Percentiles rank a stretch among this genome's conserved stretches.
Conservation (phyloP, 345 rosid species). For the Lepidium didymum region DNA sequence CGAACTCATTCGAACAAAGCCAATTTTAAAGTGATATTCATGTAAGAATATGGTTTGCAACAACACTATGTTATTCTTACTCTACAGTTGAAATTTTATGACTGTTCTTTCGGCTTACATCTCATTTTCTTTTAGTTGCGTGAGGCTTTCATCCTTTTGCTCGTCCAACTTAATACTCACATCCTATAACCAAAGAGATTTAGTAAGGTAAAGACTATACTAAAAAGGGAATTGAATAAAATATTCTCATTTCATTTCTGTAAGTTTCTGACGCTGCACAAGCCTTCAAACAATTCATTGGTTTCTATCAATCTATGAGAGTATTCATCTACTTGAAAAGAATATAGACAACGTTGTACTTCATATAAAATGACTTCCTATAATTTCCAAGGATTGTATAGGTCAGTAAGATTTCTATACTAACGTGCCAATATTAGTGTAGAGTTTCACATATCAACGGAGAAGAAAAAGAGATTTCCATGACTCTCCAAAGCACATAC, state of each 20-base stretch:
- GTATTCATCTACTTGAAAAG: not conserved
- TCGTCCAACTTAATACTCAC: conserved; percentile 82
- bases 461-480: not conserved
- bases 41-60: not conserved
- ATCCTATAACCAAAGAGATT: conserved; percentile 45
- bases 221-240: not conserved
- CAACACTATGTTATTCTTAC: not conserved
- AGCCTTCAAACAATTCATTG: not conserved
- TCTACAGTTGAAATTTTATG: not conserved
- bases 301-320: not conserved
- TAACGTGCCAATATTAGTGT: not conserved
- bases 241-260: not conserved
- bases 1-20: not conserved
- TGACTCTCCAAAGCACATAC: not conserved
- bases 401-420: not conserved
- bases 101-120: conserved; percentile 45
- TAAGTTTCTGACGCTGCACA: not conserved
- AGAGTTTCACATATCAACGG: not conserved
- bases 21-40: not conserved
- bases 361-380: not conserved
- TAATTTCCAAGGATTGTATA: not conserved
- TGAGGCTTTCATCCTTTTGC: conserved; percentile 76
- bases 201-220: not conserved
- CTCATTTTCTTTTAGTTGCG: conserved; percentile 89
- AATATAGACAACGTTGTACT: not conserved